Percentiles rank a stretch among this genome's conserved stretches.
Conservation (phyloP, 1,284 basidiomycete genomes). For the Anthracocystis walkeri region DNA sequence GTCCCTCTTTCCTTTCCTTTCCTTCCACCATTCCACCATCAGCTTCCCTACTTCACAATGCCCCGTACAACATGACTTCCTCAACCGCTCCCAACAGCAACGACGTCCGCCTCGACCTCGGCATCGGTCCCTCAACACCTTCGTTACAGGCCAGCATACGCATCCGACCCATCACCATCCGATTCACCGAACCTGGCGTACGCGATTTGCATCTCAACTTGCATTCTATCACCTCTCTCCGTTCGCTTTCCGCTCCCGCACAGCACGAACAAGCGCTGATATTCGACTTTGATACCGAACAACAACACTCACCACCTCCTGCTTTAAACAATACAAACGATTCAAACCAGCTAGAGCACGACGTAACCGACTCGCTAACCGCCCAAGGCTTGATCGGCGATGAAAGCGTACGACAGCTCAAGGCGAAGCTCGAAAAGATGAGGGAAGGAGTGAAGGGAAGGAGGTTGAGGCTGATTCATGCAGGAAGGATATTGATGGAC, state of each 20-base stretch:
- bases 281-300: slow-evolving; percentile 26
- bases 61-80: not conserved
- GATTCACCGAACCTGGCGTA: slow-evolving; percentile 48
- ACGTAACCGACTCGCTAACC: slow-evolving; percentile 5
- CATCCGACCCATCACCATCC: slow-evolving; percentile 35
- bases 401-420: slow-evolving; percentile 21
- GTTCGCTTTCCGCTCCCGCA: not conserved
- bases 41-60: not conserved
- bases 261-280: not conserved
- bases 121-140: slow-evolving; percentile 10
- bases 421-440: not conserved
- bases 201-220: slow-evolving; percentile 23
- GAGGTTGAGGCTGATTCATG: slow-evolving; percentile 50
- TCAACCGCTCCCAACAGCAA: not conserved
- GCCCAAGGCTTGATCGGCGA: slow-evolving; percentile 25
- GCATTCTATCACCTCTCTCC: slow-evolving; percentile 19
- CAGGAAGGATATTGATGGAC: slow-evolving; percentile 51
- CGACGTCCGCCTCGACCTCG: slow-evolving; percentile 11
- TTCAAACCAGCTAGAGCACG: not conserved
- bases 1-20: not conserved
- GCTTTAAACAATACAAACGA: too few species aligned
- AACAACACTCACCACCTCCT: not conserved
- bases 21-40: not conserved
- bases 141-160: slow-evolving; percentile 13
- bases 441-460: slow-evolving; percentile 8